Percentiles rank a stretch among this genome's conserved stretches.
phyloP scores from a whole-genome alignment of 768 basidiomycete genomes.

The Termitomyces sp. region DNA sequence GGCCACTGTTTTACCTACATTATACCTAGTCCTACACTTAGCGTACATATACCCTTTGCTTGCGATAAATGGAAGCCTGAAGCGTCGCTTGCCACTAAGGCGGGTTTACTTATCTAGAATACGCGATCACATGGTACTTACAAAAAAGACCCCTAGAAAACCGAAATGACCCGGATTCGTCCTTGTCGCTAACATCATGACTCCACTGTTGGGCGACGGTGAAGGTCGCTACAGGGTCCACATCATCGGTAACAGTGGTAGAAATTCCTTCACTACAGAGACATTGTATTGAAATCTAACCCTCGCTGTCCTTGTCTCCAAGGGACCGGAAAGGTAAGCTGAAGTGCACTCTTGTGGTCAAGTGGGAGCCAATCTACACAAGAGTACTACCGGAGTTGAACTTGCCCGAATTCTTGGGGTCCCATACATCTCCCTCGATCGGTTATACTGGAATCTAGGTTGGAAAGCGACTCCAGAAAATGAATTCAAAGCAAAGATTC shows the following conservation, averaged over 20 bases:
- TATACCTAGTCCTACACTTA: background rate
- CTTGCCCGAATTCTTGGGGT: slow-evolving; percentile 42
- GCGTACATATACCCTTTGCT: background rate
- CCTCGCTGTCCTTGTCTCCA: background rate
- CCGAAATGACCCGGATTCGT: background rate
- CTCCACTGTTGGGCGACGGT: slow-evolving; percentile 38
- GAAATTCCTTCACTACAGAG: background rate
- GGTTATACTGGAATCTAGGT: slow-evolving; percentile 44
- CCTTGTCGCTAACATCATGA: slow-evolving; percentile 2
- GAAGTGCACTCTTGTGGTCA: background rate
- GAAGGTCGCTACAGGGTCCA: slow-evolving; percentile 44
- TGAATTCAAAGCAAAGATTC: slow-evolving; percentile 28
- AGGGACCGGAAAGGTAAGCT: slow-evolving; percentile 30
- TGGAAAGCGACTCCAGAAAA: slow-evolving; percentile 34
- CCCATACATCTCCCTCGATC: slow-evolving; percentile 45
- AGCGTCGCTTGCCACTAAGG: no score
- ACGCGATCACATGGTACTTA: slow-evolving; percentile 1
- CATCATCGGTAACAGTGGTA: slow-evolving; percentile 43
- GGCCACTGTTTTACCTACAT: no score
- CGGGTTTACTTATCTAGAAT: no score
- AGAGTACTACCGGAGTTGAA: slow-evolving; percentile 47
- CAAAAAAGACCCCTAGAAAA: background rate
- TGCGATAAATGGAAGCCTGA: background rate
- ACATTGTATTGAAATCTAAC: background rate
- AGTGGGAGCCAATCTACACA: background rate